Evolutionary conservation across 192 early-diverging fungal species (phyloP).

Genomic region (Podila horticola): DNA sequence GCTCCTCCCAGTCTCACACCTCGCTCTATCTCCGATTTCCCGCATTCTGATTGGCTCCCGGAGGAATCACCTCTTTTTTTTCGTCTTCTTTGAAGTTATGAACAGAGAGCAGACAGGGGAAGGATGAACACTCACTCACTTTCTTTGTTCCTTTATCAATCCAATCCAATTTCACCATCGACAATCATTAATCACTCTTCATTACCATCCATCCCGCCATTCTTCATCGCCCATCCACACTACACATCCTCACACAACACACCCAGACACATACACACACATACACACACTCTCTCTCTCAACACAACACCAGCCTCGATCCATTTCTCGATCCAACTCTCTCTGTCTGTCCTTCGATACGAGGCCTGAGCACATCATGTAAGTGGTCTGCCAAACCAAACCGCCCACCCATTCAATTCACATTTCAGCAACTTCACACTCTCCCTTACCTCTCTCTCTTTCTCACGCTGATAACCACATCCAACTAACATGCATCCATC

Average conservation of each 20-base stretch:
- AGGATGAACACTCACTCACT: neutral
- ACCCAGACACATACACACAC: neutral
- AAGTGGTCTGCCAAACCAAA: neutral
- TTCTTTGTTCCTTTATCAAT: neutral
- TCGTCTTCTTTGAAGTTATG: conserved; percentile 59
- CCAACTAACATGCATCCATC: too few species aligned
- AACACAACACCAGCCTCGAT: too few species aligned
- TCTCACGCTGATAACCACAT: neutral
- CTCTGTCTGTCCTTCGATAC: neutral
- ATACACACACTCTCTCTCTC: neutral
- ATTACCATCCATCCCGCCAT: neutral
- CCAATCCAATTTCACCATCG: neutral
- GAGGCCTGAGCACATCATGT: neutral
- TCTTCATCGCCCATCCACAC: neutral
- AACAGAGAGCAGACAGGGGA: conserved; percentile 54
- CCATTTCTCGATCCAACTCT: too few species aligned
- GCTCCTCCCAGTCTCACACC: neutral
- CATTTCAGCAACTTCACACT: neutral
- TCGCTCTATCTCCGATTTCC: neutral
- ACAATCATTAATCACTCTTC: neutral
- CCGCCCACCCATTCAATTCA: neutral
- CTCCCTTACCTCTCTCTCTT: neutral
- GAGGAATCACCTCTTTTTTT: conserved; percentile 15
- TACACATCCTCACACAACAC: neutral
- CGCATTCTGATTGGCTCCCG: conserved; percentile 4